A percentile compares a stretch with the other conserved stretches of the same genome.
These are phyloP conservation scores for Metarhizium robertsii DNA, from an alignment of 2,329 filamentous ascomycete species.

Conservation along the genomic window DNA sequence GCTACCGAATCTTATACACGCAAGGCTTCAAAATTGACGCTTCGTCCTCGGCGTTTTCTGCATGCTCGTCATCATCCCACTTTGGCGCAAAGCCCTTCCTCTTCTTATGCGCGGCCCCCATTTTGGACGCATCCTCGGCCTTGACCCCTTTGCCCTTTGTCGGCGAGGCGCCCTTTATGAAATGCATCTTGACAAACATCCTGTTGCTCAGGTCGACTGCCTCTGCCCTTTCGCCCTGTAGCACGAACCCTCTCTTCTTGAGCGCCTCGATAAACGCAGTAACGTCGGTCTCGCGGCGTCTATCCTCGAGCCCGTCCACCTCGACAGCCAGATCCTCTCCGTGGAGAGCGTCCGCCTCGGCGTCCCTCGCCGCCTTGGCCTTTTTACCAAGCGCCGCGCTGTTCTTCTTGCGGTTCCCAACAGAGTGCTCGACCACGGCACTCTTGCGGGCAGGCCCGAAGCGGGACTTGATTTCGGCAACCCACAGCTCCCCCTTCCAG, in stretches of 20 bases:
- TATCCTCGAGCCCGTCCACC: conserved; percentile 58
- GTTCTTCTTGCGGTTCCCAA: conserved; percentile 56
- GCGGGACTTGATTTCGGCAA: conserved; percentile 91
- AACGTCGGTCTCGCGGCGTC: conserved; percentile 71
- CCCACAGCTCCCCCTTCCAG: conserved; percentile 93
- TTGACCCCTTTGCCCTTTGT: conserved; percentile 64
- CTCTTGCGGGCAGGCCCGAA: conserved; percentile 45
- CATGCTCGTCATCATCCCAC: conserved; percentile 40
- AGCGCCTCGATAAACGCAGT: conserved; percentile 79
- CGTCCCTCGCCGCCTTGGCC: conserved; percentile 30
- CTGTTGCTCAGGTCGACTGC: conserved; percentile 80
- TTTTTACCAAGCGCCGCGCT: conserved; percentile 30
- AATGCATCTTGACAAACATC: conserved; percentile 98
- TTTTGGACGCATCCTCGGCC: conserved; percentile 32
- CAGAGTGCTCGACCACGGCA: conserved; percentile 53
- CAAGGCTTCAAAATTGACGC: conserved; percentile 75
- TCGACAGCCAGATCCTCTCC: conserved; percentile 55
- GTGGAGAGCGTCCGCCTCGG: conserved; percentile 38
- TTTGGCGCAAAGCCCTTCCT: conserved; percentile 46
- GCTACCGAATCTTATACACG: conserved; percentile 79
- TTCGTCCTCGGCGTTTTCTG: conserved; percentile 56
- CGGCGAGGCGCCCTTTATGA: conserved; percentile 73
- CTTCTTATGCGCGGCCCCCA: conserved; percentile 36
- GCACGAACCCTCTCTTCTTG: conserved; percentile 70
- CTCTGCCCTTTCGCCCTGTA: conserved; percentile 51